These are phyloP conservation scores for Globisporangium heterothallicum DNA, from an alignment of 352 stramenopile species.

Conservation along the genomic window DNA sequence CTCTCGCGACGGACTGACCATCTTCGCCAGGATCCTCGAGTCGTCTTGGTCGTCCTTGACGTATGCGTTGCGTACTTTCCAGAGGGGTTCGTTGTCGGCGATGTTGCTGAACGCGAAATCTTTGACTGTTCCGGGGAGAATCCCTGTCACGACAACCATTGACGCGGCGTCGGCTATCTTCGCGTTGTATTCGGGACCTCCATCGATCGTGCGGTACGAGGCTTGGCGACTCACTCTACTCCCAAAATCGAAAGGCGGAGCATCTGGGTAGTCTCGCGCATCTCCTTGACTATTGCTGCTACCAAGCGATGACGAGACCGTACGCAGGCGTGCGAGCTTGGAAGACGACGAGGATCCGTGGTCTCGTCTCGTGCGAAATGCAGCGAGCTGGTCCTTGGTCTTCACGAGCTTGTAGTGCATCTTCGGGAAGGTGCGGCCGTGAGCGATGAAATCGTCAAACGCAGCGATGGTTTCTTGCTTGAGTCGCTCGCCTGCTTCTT, in stretches of 20 bases:
- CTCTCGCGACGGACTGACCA: not conserved
- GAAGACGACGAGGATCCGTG: too few relatives aligned
- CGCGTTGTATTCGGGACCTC: not conserved
- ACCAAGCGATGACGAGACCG: too few relatives aligned
- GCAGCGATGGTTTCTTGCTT: constrained; percentile 75
- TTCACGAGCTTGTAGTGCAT: constrained; percentile 99
- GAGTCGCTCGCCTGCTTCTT: constrained; percentile 27
- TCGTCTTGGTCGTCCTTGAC: not conserved
- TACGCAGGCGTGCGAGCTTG: too few relatives aligned
- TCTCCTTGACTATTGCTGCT: too few relatives aligned
- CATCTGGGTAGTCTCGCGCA: too few relatives aligned
- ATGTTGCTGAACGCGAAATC: not conserved
- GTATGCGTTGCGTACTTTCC: not conserved
- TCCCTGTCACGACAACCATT: not conserved
- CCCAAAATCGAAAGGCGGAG: too few relatives aligned
- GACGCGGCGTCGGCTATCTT: not conserved
- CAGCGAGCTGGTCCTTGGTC: constrained; percentile 19
- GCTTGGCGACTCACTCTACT: not conserved
- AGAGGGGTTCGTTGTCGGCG: not conserved
- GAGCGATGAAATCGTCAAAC: constrained; percentile 62
- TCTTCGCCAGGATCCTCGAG: not conserved
- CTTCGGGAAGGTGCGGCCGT: constrained; percentile 96
- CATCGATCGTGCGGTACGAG: not conserved
- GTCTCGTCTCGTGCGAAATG: not conserved
- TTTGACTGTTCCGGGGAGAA: not conserved